Evolutionary conservation across 768 basidiomycete genomes (phyloP).

Genomic region (Cantharellus cinnabarinus): DNA sequence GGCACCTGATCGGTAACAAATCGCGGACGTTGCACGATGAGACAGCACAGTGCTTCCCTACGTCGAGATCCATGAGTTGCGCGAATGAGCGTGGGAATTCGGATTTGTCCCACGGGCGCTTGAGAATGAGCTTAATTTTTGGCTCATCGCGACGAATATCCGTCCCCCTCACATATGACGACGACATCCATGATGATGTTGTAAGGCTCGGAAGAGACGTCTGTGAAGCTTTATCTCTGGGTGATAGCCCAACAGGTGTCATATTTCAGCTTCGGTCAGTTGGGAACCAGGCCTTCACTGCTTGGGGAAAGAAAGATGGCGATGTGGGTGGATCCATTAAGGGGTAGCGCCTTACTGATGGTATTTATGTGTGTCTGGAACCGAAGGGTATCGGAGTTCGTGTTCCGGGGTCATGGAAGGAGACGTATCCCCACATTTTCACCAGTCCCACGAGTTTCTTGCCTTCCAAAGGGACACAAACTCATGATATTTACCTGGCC

Average conservation of each 20-base stretch:
- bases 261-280: not conserved
- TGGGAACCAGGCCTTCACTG: not conserved
- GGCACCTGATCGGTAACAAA: slow-evolving; percentile 57
- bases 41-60: slow-evolving; percentile 49
- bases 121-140: not conserved
- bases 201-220: not conserved
- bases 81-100: not conserved
- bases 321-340: not conserved
- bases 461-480: not conserved
- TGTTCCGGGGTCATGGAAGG: not conserved
- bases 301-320: not conserved
- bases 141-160: not conserved
- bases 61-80: slow-evolving; percentile 23
- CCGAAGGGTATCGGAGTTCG: not conserved
- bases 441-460: not conserved
- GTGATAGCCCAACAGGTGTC: not conserved
- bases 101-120: not conserved
- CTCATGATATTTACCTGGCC: not conserved
- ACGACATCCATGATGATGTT: not conserved
- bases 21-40: slow-evolving; percentile 40
- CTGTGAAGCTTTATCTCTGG: not conserved
- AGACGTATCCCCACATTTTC: slow-evolving; percentile 4
- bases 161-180: not conserved
- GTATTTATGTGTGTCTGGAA: not conserved
- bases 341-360: not conserved